A percentile compares a stretch with the other conserved stretches of the same genome.
Evolutionary conservation across 371 early-diverging fungal species (phyloP).

Genomic region (Zancudomyces culisetae): DNA sequence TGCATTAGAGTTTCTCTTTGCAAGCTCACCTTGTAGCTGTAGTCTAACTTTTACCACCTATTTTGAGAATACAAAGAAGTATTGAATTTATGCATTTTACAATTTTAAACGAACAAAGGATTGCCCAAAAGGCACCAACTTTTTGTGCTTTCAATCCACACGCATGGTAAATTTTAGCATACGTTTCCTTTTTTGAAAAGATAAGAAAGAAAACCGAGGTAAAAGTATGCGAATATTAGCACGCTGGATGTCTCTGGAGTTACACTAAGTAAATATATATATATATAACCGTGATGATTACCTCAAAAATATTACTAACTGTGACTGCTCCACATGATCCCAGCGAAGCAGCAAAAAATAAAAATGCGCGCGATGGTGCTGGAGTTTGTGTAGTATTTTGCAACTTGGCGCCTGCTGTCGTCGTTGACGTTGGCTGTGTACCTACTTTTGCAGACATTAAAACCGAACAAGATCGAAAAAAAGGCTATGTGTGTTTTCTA

Average conservation of each 20-base stretch:
- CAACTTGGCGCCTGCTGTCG: too few relatives aligned
- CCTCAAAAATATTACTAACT: conserved; percentile 85
- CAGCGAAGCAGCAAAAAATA: conserved; percentile 53
- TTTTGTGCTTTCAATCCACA: not conserved
- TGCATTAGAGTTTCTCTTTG: conserved; percentile 27
- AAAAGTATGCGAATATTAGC: not conserved
- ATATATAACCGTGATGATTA: too few relatives aligned
- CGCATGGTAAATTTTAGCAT: not conserved
- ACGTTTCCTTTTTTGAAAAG: not conserved
- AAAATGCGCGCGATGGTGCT: conserved; percentile 9
- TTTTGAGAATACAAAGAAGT: too few relatives aligned
- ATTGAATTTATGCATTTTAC: too few relatives aligned
- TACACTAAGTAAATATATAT: too few relatives aligned
- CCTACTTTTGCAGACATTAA: too few relatives aligned
- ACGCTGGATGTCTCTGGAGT: too few relatives aligned
- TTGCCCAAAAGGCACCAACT: not conserved
- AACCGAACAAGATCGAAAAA: too few relatives aligned
- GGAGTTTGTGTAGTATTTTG: not conserved
- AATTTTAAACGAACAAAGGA: not conserved
- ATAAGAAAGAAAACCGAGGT: not conserved
- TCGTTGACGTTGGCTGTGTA: too few relatives aligned
- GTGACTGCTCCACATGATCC: conserved; percentile 85
- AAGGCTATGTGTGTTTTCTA: too few relatives aligned
- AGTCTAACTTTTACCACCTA: conserved; percentile 88
- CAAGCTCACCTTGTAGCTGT: conserved; percentile 87